Evolutionary conservation across 768 basidiomycete genomes (phyloP).

Genomic region (Mrakia blollopis): DNA sequence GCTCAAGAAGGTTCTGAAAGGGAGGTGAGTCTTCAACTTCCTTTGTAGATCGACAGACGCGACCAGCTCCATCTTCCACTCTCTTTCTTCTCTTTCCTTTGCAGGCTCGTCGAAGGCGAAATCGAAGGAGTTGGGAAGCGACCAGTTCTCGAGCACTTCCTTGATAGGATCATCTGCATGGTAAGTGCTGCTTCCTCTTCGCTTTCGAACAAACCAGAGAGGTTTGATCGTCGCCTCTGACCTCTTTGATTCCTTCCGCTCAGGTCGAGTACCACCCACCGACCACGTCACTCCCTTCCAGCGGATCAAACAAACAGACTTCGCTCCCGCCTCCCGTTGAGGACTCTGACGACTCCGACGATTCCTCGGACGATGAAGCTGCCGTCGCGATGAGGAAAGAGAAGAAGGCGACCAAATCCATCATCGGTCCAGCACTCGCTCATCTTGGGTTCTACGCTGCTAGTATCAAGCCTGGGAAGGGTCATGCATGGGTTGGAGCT

Average conservation of each 20-base stretch:
- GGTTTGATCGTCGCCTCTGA: constrained; percentile 31
- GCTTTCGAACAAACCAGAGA: neutral
- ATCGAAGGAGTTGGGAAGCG: constrained; percentile 46
- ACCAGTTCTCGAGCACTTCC: constrained; percentile 51
- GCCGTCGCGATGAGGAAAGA: neutral
- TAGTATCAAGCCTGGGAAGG: constrained; percentile 20
- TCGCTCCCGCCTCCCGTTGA: neutral
- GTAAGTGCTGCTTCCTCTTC: constrained; percentile 42
- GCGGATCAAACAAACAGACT: neutral
- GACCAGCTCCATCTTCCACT: neutral
- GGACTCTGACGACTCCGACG: neutral
- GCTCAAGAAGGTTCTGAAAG: constrained; percentile 54
- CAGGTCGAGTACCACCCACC: constrained; percentile 58
- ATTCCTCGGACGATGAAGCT: constrained; percentile 17
- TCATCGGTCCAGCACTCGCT: neutral
- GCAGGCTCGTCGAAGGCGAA: constrained; percentile 37
- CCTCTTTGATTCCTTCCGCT: constrained; percentile 34
- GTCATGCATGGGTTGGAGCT: constrained; percentile 15
- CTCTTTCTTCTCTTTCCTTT: neutral
- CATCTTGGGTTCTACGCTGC: constrained; percentile 14
- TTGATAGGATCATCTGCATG: constrained; percentile 58
- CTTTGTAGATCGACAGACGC: neutral
- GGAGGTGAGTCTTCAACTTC: constrained; percentile 49
- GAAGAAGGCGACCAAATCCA: constrained; percentile 1
- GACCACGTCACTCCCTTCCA: neutral